A percentile compares a stretch with the other conserved stretches of the same genome.
These are phyloP conservation scores for Lactuca sativa DNA, from an alignment of 129 eudicot species.

Conservation along the genomic window DNA sequence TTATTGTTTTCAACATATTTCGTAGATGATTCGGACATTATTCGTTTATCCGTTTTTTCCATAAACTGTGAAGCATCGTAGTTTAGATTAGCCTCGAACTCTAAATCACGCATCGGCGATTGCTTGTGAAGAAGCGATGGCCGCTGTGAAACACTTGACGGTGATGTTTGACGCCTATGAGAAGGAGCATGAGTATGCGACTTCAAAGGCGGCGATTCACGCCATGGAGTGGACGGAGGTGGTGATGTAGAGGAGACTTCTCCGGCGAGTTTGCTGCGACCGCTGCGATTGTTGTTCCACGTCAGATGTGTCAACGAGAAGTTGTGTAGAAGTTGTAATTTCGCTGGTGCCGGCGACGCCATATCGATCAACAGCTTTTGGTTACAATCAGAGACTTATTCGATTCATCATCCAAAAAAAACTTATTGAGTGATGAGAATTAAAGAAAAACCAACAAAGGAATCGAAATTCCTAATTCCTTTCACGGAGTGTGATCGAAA, in stretches of 20 bases:
- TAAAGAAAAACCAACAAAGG: not conserved
- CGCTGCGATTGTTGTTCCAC: slow-evolving; percentile 62
- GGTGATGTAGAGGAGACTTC: slow-evolving; percentile 32
- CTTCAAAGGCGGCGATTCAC: slow-evolving; percentile 18
- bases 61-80: slow-evolving; percentile 7
- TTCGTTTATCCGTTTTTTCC: slow-evolving; percentile 18
- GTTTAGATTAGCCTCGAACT: slow-evolving; percentile 36
- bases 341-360: slow-evolving; percentile 66
- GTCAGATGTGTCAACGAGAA: slow-evolving; percentile 56
- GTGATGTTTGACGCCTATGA: slow-evolving; percentile 23
- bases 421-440: slow-evolving; percentile 1
- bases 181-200: slow-evolving; percentile 30
- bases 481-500: not conserved
- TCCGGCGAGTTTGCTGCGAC: slow-evolving; percentile 37
- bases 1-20: not conserved
- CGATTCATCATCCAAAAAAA: not conserved
- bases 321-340: slow-evolving; percentile 71
- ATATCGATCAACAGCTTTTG: slow-evolving; percentile 26
- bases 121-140: slow-evolving; percentile 35
- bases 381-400: not conserved
- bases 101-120: slow-evolving; percentile 44
- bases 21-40: slow-evolving; percentile 1
- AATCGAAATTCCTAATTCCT: not conserved
- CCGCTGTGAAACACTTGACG: slow-evolving; percentile 28
- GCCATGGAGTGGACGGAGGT: slow-evolving; percentile 32